phyloP scores from a whole-genome alignment of 2,329 filamentous ascomycete species.

The Fusarium mundagurra region DNA sequence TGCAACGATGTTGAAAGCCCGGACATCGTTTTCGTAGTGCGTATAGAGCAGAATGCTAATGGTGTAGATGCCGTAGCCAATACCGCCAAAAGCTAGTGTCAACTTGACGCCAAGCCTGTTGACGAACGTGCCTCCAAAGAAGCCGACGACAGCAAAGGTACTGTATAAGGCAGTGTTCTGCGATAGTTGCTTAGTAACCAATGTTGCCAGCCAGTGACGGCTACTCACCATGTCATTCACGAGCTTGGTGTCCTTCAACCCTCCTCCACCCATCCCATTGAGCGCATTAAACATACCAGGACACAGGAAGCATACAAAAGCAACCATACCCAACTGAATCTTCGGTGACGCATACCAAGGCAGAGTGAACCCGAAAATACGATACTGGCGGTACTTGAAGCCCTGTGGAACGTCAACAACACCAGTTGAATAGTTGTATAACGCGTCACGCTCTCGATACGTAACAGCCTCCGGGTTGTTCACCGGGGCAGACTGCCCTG shows the following conservation, averaged over 20 bases:
- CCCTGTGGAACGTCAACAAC: conserved; percentile 17
- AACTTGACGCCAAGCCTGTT: conserved; percentile 77
- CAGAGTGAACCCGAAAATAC: conserved; percentile 13
- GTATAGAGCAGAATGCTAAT: conserved; percentile 72
- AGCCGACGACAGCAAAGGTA: conserved; percentile 72
- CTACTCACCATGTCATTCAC: conserved; percentile 49
- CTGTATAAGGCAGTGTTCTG: conserved; percentile 71
- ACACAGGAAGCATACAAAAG: conserved; percentile 66
- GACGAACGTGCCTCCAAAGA: conserved; percentile 78
- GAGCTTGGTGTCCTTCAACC: conserved; percentile 54
- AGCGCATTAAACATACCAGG: conserved; percentile 79
- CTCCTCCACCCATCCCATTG: conserved; percentile 70
- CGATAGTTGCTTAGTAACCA: fast-evolving
- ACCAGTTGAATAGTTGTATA: conserved; percentile 30
- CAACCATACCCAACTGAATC: conserved; percentile 74
- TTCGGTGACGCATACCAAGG: conserved; percentile 77
- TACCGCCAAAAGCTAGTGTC: conserved; percentile 74
- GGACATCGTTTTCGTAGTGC: conserved; percentile 57
- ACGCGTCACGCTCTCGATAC: neutral
- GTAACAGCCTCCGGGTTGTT: conserved; percentile 27
- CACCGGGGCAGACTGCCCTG: conserved; percentile 30
- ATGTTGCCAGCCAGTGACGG: fast-evolving
- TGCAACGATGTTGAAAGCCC: conserved; percentile 66
- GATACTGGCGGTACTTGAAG: conserved; percentile 34
- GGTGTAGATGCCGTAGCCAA: conserved; percentile 80